phyloP scores from a whole-genome alignment of 495 filamentous ascomycete species.

The Parathielavia appendiculata region DNA sequence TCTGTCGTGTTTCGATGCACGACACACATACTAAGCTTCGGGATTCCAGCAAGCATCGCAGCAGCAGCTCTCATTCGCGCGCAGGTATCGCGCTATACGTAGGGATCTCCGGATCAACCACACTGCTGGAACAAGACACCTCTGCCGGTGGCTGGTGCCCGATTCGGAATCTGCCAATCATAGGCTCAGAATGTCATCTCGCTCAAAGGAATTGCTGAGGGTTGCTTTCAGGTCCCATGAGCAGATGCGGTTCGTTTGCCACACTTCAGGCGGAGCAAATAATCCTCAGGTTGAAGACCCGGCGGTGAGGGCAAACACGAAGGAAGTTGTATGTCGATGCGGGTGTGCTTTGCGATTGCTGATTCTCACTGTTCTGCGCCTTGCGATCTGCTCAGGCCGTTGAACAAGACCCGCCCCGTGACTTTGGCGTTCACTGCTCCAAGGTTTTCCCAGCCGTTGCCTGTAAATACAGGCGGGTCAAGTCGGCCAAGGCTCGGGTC shows the following conservation, averaged over 20 bases:
- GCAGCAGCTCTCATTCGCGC: constrained; percentile 16
- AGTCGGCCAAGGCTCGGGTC: background rate
- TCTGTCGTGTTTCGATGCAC: constrained; percentile 2
- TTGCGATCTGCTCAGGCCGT: background rate
- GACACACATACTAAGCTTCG: background rate
- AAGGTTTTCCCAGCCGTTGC: background rate
- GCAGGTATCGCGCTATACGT: background rate
- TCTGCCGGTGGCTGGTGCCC: constrained; percentile 4
- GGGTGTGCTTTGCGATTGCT: background rate
- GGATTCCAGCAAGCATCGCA: constrained; percentile 3
- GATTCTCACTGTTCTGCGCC: background rate
- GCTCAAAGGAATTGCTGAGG: background rate
- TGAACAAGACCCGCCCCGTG: background rate
- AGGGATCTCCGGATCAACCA: constrained; percentile 29
- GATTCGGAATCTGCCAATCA: constrained; percentile 3
- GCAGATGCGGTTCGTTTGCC: constrained; percentile 1
- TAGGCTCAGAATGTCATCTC: background rate
- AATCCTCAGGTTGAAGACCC: background rate
- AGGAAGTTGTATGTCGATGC: background rate
- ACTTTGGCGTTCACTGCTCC: background rate
- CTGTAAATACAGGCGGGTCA: background rate
- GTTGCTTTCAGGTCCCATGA: constrained; percentile 10
- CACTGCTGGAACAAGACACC: constrained; percentile 23
- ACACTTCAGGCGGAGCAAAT: background rate
- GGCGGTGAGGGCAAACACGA: constrained; percentile 7